Conservation (phyloP, 2,329 filamentous ascomycete species). For the Celoporthe dispersa region DNA sequence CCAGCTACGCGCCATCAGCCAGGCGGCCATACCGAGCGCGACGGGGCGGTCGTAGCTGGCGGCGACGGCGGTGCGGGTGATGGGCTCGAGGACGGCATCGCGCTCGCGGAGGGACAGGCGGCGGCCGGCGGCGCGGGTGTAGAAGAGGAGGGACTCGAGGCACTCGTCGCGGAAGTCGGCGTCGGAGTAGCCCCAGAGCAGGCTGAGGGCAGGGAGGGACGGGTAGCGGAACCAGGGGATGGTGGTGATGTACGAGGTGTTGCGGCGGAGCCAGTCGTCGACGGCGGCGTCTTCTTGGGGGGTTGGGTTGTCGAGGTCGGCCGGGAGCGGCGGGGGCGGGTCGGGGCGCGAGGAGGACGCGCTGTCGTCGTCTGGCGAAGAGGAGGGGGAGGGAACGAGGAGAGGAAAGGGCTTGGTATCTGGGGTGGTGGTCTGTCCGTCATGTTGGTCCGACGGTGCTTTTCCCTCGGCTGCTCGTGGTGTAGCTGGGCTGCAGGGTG, state of each 20-base stretch:
- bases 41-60: slow-evolving; percentile 28
- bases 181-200: slow-evolving; percentile 28
- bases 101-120: slow-evolving; percentile 24
- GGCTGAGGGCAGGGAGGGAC: slow-evolving; percentile 23
- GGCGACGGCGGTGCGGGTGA: slow-evolving; percentile 20
- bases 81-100: slow-evolving; percentile 26
- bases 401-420: slow-evolving; percentile 4
- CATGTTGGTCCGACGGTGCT: slow-evolving; percentile 2
- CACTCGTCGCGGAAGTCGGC: slow-evolving; percentile 27
- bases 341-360: background rate
- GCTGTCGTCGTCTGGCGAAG: background rate
- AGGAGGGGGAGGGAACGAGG: background rate
- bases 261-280: slow-evolving; percentile 26
- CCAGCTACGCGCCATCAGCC: slow-evolving; percentile 27
- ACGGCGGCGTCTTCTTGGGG: slow-evolving; percentile 23
- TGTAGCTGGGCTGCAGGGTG: too few species aligned
- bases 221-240: slow-evolving; percentile 28
- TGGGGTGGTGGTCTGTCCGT: slow-evolving; percentile 4
- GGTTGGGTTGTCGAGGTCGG: slow-evolving; percentile 26
- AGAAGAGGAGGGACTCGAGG: slow-evolving; percentile 27
- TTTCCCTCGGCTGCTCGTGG: background rate
- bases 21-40: slow-evolving; percentile 20
- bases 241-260: slow-evolving; percentile 25
- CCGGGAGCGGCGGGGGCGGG: slow-evolving; percentile 25
- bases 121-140: slow-evolving; percentile 25